Evolutionary conservation across 2,329 filamentous ascomycete genomes (phyloP).

Genomic region (Bertia moriformis): DNA sequence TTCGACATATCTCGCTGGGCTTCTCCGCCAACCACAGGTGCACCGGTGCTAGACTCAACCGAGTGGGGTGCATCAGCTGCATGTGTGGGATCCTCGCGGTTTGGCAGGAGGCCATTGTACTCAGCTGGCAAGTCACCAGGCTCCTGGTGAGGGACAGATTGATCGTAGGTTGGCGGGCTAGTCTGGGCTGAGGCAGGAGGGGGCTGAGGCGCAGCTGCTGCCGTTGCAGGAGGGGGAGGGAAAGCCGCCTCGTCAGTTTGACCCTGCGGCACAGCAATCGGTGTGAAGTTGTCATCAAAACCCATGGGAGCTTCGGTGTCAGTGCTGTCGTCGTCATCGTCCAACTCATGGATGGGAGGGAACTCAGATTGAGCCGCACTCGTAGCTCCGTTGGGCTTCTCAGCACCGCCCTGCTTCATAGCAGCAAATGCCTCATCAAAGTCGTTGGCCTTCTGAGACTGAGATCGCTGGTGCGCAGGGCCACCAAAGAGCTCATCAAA

Average conservation of each 20-base stretch:
- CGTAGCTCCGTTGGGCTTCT: conserved; percentile 6
- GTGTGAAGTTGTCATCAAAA: conserved; percentile 1
- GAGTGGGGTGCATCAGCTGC: conserved; percentile 20
- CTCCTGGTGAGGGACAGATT: conserved; percentile 9
- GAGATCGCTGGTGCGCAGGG: background rate
- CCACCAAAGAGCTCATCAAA: conserved; percentile 1
- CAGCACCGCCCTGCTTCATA: conserved; percentile 34
- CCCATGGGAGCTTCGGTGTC: background rate
- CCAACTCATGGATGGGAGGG: conserved; percentile 80
- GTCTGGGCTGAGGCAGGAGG: background rate
- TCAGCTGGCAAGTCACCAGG: conserved; percentile 16
- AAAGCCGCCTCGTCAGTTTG: background rate
- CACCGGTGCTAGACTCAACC: conserved; percentile 7
- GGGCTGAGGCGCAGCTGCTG: background rate
- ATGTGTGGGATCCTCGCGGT: conserved; percentile 19
- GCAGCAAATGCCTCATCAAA: conserved; percentile 32
- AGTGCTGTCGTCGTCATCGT: conserved; percentile 33
- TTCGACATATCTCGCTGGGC: conserved; percentile 14
- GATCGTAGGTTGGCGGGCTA: conserved; percentile 16
- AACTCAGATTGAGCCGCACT: conserved; percentile 51
- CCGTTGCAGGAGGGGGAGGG: too few species aligned
- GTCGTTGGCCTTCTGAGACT: conserved; percentile 1
- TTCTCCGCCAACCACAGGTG: background rate
- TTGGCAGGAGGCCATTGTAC: conserved; percentile 21
- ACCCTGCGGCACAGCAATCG: background rate